Evolutionary conservation across 1,284 basidiomycete species (phyloP).

Genomic region (Puccinia novopanici): DNA sequence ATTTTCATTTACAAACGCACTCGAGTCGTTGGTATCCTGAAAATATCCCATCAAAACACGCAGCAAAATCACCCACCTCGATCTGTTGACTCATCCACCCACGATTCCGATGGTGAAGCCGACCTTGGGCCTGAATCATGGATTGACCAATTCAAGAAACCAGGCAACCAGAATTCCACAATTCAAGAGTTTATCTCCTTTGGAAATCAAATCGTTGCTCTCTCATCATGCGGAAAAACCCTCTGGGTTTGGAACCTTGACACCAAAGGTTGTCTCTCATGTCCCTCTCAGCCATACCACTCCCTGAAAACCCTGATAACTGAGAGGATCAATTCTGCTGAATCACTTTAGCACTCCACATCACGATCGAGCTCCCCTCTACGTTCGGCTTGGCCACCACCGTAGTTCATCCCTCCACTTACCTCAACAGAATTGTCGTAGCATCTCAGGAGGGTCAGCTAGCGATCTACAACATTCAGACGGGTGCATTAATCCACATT

Average conservation of each 20-base stretch:
- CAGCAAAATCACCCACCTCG: not conserved
- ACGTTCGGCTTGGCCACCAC: slow-evolving; percentile 76
- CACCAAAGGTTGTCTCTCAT: slow-evolving; percentile 64
- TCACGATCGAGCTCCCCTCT: slow-evolving; percentile 71
- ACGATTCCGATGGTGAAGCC: slow-evolving; percentile 7
- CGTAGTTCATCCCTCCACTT: slow-evolving; percentile 90
- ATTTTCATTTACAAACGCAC: slow-evolving; percentile 41
- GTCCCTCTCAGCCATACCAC: slow-evolving; percentile 12
- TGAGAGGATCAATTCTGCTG: slow-evolving; percentile 41
- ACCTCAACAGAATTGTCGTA: slow-evolving; percentile 92
- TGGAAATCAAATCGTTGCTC: slow-evolving; percentile 56
- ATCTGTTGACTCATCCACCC: not conserved
- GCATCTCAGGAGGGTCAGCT: slow-evolving; percentile 77
- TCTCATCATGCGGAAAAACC: slow-evolving; percentile 73
- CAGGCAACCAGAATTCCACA: not conserved
- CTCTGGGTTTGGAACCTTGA: slow-evolving; percentile 78
- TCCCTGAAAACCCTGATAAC: not conserved
- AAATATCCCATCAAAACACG: slow-evolving; percentile 7
- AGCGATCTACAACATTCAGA: slow-evolving; percentile 91
- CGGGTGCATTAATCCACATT: slow-evolving; percentile 66
- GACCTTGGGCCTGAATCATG: slow-evolving; percentile 19
- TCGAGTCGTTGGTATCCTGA: slow-evolving; percentile 9
- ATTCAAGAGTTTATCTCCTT: slow-evolving; percentile 55
- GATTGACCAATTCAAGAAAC: slow-evolving; percentile 34
- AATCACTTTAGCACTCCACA: slow-evolving; percentile 64